A percentile compares a stretch with the other conserved stretches of the same genome.
phyloP scores from a whole-genome alignment of 2,329 filamentous ascomycete species.

The Aspergillus amoenus region DNA sequence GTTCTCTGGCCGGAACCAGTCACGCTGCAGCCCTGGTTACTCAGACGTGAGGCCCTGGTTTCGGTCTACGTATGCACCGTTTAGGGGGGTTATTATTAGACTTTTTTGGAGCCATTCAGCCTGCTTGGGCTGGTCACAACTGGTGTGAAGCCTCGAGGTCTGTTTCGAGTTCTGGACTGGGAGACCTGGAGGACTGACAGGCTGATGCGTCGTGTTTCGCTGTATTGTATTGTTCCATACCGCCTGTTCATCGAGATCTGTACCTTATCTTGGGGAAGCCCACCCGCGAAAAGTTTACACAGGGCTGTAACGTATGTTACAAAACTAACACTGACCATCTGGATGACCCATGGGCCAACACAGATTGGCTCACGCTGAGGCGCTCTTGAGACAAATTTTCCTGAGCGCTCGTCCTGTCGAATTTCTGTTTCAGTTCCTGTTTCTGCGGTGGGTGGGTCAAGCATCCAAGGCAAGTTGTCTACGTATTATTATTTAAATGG shows the following conservation, averaged over 20 bases:
- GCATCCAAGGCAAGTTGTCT: not conserved
- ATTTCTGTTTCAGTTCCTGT: conserved; percentile 9
- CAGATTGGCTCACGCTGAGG: not conserved
- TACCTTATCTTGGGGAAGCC: not conserved
- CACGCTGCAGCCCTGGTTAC: conserved; percentile 2
- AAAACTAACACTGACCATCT: not conserved
- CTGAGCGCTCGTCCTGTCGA: not conserved
- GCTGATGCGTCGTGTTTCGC: not conserved
- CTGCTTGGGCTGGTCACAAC: not conserved
- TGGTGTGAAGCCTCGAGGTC: not conserved
- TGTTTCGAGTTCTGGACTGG: conserved; percentile 1
- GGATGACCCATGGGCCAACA: not conserved
- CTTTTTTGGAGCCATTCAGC: not conserved
- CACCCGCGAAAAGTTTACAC: not conserved
- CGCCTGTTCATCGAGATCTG: not conserved
- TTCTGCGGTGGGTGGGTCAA: conserved; percentile 1
- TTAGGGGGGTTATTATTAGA: conserved; percentile 7
- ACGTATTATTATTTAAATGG: not conserved
- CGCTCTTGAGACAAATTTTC: not conserved
- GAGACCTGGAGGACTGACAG: not conserved
- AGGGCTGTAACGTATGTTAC: not conserved
- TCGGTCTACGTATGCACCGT: not conserved
- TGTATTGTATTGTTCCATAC: not conserved
- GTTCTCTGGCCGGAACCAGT: not conserved
- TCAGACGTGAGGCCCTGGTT: not conserved